phyloP scores from a whole-genome alignment of 345 rosid genomes.

The Salix purpurea region DNA sequence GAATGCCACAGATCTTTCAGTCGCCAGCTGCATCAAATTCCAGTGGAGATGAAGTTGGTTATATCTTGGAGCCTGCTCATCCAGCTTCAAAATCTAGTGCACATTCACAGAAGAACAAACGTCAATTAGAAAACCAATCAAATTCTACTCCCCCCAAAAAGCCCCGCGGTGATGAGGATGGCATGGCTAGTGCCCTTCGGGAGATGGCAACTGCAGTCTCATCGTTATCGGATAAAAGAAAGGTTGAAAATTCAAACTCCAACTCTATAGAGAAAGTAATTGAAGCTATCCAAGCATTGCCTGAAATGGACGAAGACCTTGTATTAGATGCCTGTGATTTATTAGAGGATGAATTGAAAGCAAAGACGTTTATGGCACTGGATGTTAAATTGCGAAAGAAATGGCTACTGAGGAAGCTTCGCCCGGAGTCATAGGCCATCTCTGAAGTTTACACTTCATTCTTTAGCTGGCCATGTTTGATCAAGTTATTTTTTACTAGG shows the following conservation, averaged over 20 bases:
- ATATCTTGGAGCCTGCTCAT: slow-evolving; percentile 17
- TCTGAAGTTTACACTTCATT: background rate
- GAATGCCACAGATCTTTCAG: slow-evolving; percentile 24
- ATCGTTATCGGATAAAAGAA: slow-evolving; percentile 29
- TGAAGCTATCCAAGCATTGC: slow-evolving; percentile 63
- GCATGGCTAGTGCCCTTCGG: slow-evolving; percentile 12
- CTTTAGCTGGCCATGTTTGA: background rate
- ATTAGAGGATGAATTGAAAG: slow-evolving; percentile 73
- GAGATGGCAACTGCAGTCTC: slow-evolving; percentile 38
- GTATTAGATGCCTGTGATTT: slow-evolving; percentile 86
- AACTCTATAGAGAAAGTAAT: slow-evolving; percentile 52
- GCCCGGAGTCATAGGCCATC: slow-evolving; percentile 28
- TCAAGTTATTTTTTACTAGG: background rate
- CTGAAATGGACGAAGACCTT: slow-evolving; percentile 83
- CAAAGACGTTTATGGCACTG: slow-evolving; percentile 74
- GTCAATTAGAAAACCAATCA: slow-evolving; percentile 32
- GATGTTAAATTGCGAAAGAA: slow-evolving; percentile 67
- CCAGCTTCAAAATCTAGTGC: slow-evolving; percentile 21
- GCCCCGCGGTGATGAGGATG: slow-evolving; percentile 27
- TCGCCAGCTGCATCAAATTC: slow-evolving; percentile 34
- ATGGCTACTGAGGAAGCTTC: slow-evolving; percentile 79
- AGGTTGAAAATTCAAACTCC: slow-evolving; percentile 25
- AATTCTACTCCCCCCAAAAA: slow-evolving; percentile 29
- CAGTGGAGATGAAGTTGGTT: slow-evolving; percentile 41
- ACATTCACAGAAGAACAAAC: slow-evolving; percentile 39